Evolutionary conservation across 225 moss, liverwort and hornwort species (phyloP), one percentile per base, ranked within the genome.

Genomic region (Bryum argenteum): DNA sequence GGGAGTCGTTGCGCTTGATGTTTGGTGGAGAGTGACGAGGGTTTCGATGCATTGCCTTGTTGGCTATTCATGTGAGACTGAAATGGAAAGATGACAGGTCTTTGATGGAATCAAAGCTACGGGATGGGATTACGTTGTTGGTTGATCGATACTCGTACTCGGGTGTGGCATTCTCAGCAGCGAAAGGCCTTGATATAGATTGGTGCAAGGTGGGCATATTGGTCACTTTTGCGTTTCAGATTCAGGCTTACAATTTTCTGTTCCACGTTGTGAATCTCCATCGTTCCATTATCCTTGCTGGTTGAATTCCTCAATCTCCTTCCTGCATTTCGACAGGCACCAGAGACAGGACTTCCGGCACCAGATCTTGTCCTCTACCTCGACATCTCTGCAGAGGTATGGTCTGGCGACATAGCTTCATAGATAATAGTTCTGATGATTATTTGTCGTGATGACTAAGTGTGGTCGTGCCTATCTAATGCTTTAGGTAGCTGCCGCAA

Each of bases 111-210:
- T 74, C 83, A 47, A 98, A 81, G 50, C 81, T 98, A 16, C 76
- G 70, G 61, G 81, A 73, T 45, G 97, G 97, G 10, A 88, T 88
- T 20, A 91, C 90, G 10, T 78, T 98, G 56, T 76, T 98, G 48
- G 64, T 98, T 3, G 97, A 98, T 63, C 90, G 97, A 41, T 98
- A 98, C 76, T 92, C 92, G 21, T 94, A 91, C 78, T 98, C 97
- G 15, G 97, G 97, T 63, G 92, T 98, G 20, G 97, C 97, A 43
- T 98, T 94, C 65, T 88, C 94, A 42, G 92, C 94, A 75, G 97
- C 97, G 2, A 98, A 98, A 70, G 97, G 97, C 26, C 88, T 92
- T 28, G 89, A 98, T 74, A 70, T 98, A 52, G 64, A 84, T 66
- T 98, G 97, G 97, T 98, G 94, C 79, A 92, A 87, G 85, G 95